Evolutionary conservation across 192 early-diverging fungal genomes (phyloP).

Genomic region (Umbelopsis ramanniana): DNA sequence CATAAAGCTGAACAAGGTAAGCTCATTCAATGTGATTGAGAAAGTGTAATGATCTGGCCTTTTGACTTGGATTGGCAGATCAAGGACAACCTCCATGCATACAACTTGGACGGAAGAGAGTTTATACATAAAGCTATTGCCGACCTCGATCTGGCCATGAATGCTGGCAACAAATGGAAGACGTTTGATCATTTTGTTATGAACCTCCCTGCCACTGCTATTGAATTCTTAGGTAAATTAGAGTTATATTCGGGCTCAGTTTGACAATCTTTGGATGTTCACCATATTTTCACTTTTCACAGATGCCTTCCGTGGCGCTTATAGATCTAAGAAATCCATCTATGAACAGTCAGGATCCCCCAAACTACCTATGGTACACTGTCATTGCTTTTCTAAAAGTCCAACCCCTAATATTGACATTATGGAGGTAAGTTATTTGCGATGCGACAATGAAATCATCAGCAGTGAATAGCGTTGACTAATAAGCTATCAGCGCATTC

Average conservation of each 20-base stretch:
- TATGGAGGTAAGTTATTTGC: constrained; percentile 52
- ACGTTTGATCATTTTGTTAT: constrained; percentile 97
- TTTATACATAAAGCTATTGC: constrained; percentile 83
- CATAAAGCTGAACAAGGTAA: constrained; percentile 84
- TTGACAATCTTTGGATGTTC: neutral
- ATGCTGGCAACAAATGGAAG: constrained; percentile 39
- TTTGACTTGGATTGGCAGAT: constrained; percentile 45
- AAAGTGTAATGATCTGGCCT: neutral
- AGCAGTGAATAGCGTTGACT: neutral
- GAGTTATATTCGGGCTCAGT: neutral
- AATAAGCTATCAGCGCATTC: constrained; percentile 47
- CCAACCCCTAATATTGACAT: constrained; percentile 70
- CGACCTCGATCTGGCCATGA: constrained; percentile 59
- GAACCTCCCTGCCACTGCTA: constrained; percentile 96
- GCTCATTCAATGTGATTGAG: neutral
- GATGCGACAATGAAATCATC: constrained; percentile 8
- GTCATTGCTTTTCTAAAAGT: constrained; percentile 92
- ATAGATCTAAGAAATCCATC: constrained; percentile 52
- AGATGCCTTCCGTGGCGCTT: constrained; percentile 92
- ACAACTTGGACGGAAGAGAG: constrained; percentile 89
- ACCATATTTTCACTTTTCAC: neutral
- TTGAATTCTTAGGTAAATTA: constrained; percentile 87
- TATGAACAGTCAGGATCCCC: constrained; percentile 36
- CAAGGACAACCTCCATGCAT: constrained; percentile 66
- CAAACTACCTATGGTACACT: constrained; percentile 87